Base-by-base conservation (phyloP, 2,329 filamentous ascomycete species). In the Pezicula neosporulosa region DNA sequence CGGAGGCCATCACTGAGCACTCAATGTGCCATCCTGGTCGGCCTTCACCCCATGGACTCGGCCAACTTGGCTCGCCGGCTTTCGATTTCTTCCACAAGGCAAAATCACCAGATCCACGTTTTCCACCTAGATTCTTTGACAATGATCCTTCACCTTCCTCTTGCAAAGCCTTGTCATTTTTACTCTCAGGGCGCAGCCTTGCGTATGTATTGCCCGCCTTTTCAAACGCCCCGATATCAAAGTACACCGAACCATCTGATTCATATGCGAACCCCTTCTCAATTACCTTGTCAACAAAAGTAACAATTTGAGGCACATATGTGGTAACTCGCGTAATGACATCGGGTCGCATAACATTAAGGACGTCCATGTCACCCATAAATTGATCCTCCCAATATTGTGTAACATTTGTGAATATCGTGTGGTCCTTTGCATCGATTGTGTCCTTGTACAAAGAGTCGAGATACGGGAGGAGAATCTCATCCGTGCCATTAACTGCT, bases 21-120 rank as follows among this genome's bases (percentile, higher is more conserved):
- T 96, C 91, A 62, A 96, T 96, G 65, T 96, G 91, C 91, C 91
- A 96, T 16, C 92, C 92, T 1, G 91, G 91, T 27, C 91, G 83
- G 77, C 4, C 91, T 90, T 91, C 91, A 96, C 7, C 84, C 83
- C 21, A 21, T 18, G 57, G 87, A 92, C 4, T 24, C 7, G 84
- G 77, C 91, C 92, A 97, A 59, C 82, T 87, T 0, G 91, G 92
- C 75, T 97, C 91, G 27, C 91, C 91, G 13, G 88, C 83, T 70
- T 94, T 96, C 2, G 86, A 91, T 47, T 85, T 83, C 69, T 97
- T 96, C 91, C 91, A 96, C 3, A 96, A 74, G 0, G 90, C 91
- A 70, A 97, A 97, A 63, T 96, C 90, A 9, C 87, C 85, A 1
- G 85, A 76, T 24, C 82, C 85, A 50, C 85, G 82, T 74, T 96